Evolutionary conservation across 192 early-diverging fungal genomes (phyloP).

Genomic region (Tieghemiomyces parasiticus): DNA sequence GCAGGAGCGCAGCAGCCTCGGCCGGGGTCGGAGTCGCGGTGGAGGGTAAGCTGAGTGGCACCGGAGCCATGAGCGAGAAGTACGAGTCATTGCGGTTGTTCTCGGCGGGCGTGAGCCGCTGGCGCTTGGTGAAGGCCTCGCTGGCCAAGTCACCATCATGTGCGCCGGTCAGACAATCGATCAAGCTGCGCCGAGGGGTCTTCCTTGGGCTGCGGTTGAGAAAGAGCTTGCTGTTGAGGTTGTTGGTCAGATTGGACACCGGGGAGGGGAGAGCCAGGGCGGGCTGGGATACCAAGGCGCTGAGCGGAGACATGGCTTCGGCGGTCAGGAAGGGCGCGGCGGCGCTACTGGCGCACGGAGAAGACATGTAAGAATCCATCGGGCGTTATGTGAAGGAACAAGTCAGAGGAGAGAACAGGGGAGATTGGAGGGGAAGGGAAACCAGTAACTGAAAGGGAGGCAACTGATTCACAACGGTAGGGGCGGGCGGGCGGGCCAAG

Average conservation of each 20-base stretch:
- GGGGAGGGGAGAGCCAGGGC: conserved; percentile 7
- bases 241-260: conserved; percentile 1
- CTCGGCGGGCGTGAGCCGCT: not conserved
- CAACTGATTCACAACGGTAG: not conserved
- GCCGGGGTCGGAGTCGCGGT: not conserved
- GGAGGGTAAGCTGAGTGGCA: not conserved
- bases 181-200: not conserved
- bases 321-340: not conserved
- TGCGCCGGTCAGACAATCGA: conserved; percentile 2
- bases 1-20: not conserved
- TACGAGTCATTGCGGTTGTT: too few species aligned
- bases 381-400: too few species aligned
- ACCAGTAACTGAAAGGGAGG: not conserved
- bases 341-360: not conserved
- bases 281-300: not conserved
- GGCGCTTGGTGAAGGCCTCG: not conserved
- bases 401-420: not conserved
- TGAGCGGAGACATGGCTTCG: not conserved
- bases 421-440: not conserved
- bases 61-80: too few species aligned
- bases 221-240: conserved; percentile 3
- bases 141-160: not conserved
- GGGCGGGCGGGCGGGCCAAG: not conserved
- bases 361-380: conserved; percentile 5
- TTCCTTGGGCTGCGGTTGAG: conserved; percentile 2